A percentile compares a stretch with the other conserved stretches of the same genome.
These are phyloP conservation scores for Amniculicola lignicola DNA, from an alignment of 495 filamentous ascomycete genomes.

Conservation along the genomic window DNA sequence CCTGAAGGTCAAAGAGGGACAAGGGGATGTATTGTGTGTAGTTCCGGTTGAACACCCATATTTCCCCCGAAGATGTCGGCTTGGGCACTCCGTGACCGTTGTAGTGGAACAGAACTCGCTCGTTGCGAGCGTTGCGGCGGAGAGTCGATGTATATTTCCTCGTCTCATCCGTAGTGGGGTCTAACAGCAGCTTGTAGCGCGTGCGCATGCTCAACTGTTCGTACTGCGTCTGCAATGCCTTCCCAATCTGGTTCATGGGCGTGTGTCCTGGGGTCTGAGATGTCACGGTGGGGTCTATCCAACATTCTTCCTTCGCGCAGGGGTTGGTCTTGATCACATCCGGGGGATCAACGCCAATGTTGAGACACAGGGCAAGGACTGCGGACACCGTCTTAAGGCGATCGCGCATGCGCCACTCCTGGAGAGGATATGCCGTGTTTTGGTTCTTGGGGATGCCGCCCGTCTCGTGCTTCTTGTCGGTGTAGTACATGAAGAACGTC, in stretches of 20 bases:
- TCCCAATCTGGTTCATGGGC: slow-evolving; percentile 90
- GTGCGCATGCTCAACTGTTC: slow-evolving; percentile 91
- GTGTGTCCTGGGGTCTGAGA: slow-evolving; percentile 65
- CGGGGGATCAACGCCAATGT: slow-evolving; percentile 95
- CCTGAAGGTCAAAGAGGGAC: slow-evolving; percentile 90
- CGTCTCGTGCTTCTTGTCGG: slow-evolving; percentile 96
- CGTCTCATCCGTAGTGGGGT: slow-evolving; percentile 94
- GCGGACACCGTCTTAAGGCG: slow-evolving; percentile 95
- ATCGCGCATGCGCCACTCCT: slow-evolving; percentile 97
- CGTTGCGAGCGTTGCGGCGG: slow-evolving; percentile 87
- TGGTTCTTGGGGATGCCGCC: slow-evolving; percentile 80
- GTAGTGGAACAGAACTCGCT: slow-evolving; percentile 93
- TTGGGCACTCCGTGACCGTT: slow-evolving; percentile 98
- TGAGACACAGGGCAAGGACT: slow-evolving; percentile 88
- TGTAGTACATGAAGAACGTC: slow-evolving; percentile 97
- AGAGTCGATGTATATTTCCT: slow-evolving; percentile 91
- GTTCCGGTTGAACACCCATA: slow-evolving; percentile 99
- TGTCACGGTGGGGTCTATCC: slow-evolving; percentile 85
- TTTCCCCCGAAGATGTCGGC: slow-evolving; percentile 91
- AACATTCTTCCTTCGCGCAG: slow-evolving; percentile 89
- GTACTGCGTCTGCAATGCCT: slow-evolving; percentile 90
- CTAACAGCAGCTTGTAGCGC: slow-evolving; percentile 92
- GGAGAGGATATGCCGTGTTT: slow-evolving; percentile 58
- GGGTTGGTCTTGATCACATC: slow-evolving; percentile 94
- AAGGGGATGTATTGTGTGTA: slow-evolving; percentile 99